Evolutionary conservation across 306 rosid genomes (phyloP).

Genomic region (Cucurbita pepo): DNA sequence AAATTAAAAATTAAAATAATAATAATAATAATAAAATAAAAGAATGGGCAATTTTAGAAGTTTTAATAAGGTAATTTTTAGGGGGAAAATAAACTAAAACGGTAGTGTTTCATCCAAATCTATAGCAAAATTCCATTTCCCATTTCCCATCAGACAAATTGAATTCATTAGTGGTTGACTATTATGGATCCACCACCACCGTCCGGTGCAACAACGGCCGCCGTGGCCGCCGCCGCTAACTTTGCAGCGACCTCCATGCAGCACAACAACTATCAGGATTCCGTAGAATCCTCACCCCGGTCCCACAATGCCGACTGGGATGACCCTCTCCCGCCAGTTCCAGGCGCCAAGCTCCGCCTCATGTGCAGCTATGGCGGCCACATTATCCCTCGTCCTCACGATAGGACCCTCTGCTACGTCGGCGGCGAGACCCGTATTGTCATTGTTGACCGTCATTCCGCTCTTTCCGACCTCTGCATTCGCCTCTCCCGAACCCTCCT

Average conservation of each 20-base stretch:
- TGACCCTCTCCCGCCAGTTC: constrained; percentile 37
- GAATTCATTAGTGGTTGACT: not conserved
- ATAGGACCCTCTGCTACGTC: constrained; percentile 74
- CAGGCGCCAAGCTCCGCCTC: constrained; percentile 65
- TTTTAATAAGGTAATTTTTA: not conserved
- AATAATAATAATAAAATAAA: not conserved
- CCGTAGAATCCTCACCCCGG: constrained; percentile 43
- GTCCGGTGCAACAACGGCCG: constrained; percentile 4
- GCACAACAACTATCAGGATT: constrained; percentile 26
- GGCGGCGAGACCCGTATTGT: constrained; percentile 89
- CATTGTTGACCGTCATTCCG: constrained; percentile 50
- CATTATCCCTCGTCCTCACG: constrained; percentile 90
- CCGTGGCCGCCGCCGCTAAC: constrained; percentile 8
- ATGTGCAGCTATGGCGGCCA: constrained; percentile 99
- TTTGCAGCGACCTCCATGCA: constrained; percentile 6
- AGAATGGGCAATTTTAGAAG: not conserved
- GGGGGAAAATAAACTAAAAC: not conserved
- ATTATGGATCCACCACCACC: constrained; percentile 1
- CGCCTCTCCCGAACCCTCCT: constrained; percentile 60
- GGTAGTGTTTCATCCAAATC: not conserved
- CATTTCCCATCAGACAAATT: no score
- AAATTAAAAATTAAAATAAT: not conserved
- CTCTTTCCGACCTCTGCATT: constrained; percentile 41
- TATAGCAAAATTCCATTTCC: no score
- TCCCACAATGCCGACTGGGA: constrained; percentile 43